Evolutionary conservation across 306 rosid species (phyloP), one percentile per base, ranked within the genome.

Genomic region (Lupinus albus): DNA sequence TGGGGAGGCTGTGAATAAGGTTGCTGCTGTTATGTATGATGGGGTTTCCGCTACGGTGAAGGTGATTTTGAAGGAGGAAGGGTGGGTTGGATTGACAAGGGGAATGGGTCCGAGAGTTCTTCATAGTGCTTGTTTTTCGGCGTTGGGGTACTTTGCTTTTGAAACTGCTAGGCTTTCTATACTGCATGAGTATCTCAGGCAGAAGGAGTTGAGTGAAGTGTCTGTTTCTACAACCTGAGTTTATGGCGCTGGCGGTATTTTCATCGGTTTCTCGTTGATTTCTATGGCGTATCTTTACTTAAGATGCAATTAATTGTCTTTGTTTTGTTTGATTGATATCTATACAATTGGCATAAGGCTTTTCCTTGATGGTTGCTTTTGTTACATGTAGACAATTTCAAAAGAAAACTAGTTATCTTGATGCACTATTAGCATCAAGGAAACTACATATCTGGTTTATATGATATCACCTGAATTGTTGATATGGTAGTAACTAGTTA

Each of bases 31-130:
- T 3, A 64, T 85, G 87, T 79, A 76, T 32, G 60, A 71, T 1
- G 97, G 99, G 41, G 85, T 93, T 67, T 68, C 86, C 1, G 77
- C 64, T 0, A 88, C 90, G 0, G 82, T 88, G 35, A 82, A 55
- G 84, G 81, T 72, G 67, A 93, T 93, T 56, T 21, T 93, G 70
- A 81, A 8, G 70, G 97, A 93, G 8, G 98, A 93, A 72, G 94
- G 98, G 13, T 82, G 84, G 94, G 62, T 89, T 55, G 98, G 98
- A 12, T 61, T 93, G 3, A 89, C 88, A 0, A 76, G 94, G 11
- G 99, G 99, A 10, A 87, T 89, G 89, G 99, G 99, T 16, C 99
- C 97, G 3, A 66, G 99, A 70, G 92, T 93, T 72, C 75, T 93
- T 57, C 97, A 93, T 54, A 86, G 96, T 60, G 95, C 97, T 35